Evolutionary conservation across 1,284 basidiomycete genomes (phyloP).

Genomic region (Chalciporus piperatoides): DNA sequence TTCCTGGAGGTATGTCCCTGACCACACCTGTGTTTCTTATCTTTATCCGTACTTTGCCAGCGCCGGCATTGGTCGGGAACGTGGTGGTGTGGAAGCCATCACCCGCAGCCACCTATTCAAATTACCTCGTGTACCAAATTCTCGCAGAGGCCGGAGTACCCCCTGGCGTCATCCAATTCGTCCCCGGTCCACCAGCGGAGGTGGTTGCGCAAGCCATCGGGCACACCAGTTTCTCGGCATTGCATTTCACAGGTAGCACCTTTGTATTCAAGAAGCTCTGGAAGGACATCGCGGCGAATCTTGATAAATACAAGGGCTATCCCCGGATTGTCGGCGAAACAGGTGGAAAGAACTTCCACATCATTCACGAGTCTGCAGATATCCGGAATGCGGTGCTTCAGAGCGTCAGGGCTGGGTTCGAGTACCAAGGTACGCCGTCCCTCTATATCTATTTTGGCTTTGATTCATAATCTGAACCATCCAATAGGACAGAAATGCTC

Average conservation of each 20-base stretch:
- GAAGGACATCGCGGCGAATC: constrained; percentile 91
- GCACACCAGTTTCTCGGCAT: constrained; percentile 78
- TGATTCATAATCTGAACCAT: background rate
- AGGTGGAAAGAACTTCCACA: constrained; percentile 98
- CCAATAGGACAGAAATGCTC: constrained; percentile 90
- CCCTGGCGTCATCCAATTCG: constrained; percentile 94
- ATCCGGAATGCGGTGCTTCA: constrained; percentile 87
- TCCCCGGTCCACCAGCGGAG: constrained; percentile 81
- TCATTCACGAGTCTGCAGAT: constrained; percentile 87
- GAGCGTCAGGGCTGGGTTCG: constrained; percentile 87
- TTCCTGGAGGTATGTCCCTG: constrained; percentile 58
- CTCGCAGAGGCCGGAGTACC: constrained; percentile 94
- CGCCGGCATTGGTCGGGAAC: constrained; percentile 93
- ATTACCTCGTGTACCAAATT: constrained; percentile 91
- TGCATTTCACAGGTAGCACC: constrained; percentile 98
- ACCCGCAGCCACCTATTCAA: constrained; percentile 92
- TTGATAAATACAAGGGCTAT: constrained; percentile 85
- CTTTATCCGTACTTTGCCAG: constrained; percentile 35
- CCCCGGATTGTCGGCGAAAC: constrained; percentile 97
- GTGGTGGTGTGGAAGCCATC: constrained; percentile 98
- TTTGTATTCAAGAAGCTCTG: constrained; percentile 92
- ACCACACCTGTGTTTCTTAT: background rate
- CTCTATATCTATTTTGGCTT: background rate
- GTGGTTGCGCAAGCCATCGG: constrained; percentile 81
- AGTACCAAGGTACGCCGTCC: constrained; percentile 79